phyloP scores from a whole-genome alignment of 768 basidiomycete species.

The Pisolithus orientalis region DNA sequence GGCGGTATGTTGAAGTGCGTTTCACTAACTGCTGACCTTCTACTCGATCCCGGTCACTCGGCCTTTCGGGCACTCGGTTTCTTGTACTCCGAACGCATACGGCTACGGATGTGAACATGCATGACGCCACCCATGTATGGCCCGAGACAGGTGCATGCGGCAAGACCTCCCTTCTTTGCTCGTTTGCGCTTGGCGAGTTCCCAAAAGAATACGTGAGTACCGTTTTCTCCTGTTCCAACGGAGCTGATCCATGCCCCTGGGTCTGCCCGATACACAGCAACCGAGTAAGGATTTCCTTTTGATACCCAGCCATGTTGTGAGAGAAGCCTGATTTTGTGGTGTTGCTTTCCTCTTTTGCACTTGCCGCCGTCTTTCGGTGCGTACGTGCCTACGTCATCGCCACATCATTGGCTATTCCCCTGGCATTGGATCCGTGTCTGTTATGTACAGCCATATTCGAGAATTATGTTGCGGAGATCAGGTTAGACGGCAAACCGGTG shows the following conservation, averaged over 20 bases:
- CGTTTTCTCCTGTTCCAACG: background rate
- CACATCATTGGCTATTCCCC: background rate
- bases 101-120: background rate
- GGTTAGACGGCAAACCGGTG: slow-evolving; percentile 95
- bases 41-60: background rate
- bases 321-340: background rate
- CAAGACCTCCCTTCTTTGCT: slow-evolving; percentile 87
- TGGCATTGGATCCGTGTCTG: background rate
- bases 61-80: background rate
- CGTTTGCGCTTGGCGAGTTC: slow-evolving; percentile 91
- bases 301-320: background rate
- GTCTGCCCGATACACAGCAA: slow-evolving; percentile 31
- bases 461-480: slow-evolving; percentile 98
- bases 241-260: background rate
- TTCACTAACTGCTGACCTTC: background rate
- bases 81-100: background rate
- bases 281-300: slow-evolving; percentile 31
- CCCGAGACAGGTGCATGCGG: slow-evolving; percentile 75
- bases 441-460: slow-evolving; percentile 80
- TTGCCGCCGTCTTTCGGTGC: background rate
- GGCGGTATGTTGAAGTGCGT: no score
- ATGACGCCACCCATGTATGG: slow-evolving; percentile 13
- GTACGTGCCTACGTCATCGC: background rate
- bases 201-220: slow-evolving; percentile 88
- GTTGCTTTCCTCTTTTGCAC: background rate